Evolutionary conservation across 345 rosid genomes (phyloP).

Genomic region (Gossypium mustelinum): DNA sequence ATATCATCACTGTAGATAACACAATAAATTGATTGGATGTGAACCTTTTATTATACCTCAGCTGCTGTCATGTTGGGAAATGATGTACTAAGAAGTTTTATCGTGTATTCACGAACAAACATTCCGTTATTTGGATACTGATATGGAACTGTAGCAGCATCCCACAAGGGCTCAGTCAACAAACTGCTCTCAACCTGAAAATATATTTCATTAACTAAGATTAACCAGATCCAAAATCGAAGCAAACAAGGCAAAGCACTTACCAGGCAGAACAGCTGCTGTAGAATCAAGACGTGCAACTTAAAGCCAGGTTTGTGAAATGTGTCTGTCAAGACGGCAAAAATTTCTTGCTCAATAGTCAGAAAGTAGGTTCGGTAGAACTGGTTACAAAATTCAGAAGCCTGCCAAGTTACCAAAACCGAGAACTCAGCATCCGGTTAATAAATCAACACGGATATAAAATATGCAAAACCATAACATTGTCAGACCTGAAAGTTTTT

Average conservation of each 20-base stretch:
- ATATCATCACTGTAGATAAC: not conserved
- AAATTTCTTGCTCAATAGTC: slow-evolving; percentile 89
- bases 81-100: slow-evolving; percentile 83
- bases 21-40: not conserved
- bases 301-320: slow-evolving; percentile 99
- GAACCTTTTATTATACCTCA: slow-evolving; percentile 49
- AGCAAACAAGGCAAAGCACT: not conserved
- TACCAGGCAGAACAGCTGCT: slow-evolving; percentile 87
- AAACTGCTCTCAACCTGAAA: slow-evolving; percentile 79
- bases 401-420: slow-evolving; percentile 34
- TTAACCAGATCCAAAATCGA: not conserved
- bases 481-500: slow-evolving; percentile 77
- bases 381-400: slow-evolving; percentile 77
- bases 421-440: slow-evolving; percentile 15
- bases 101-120: slow-evolving; percentile 88
- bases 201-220: not conserved
- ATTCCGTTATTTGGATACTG: slow-evolving; percentile 67
- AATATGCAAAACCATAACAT: not conserved
- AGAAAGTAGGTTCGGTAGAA: slow-evolving; percentile 63
- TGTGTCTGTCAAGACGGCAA: slow-evolving; percentile 94
- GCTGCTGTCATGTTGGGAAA: slow-evolving; percentile 91
- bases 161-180: slow-evolving; percentile 93
- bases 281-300: slow-evolving; percentile 85
- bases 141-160: slow-evolving; percentile 64
- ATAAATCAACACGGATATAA: not conserved